phyloP scores from a whole-genome alignment of 2,329 filamentous ascomycete genomes.

The Parasarocladium wereldwijsianum region DNA sequence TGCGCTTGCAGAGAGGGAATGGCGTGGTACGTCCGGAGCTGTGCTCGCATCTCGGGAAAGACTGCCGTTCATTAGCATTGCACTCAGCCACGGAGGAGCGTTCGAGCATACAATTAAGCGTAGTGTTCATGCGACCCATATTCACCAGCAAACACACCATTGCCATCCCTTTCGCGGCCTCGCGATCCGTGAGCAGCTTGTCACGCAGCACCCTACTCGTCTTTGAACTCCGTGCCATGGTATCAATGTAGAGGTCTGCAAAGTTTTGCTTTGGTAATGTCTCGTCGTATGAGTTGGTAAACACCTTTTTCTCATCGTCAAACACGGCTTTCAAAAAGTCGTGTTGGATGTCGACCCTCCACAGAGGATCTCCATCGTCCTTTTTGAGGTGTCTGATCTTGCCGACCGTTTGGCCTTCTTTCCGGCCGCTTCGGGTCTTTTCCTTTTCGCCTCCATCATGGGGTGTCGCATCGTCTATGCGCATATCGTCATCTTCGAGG shows the following conservation, averaged over 20 bases:
- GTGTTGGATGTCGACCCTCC: slow-evolving; percentile 78
- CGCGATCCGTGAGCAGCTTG: slow-evolving; percentile 82
- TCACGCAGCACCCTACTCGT: slow-evolving; percentile 97
- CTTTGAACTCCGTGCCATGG: slow-evolving; percentile 97
- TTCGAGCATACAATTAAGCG: slow-evolving; percentile 66
- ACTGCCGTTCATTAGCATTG: slow-evolving; percentile 35
- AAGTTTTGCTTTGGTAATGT: slow-evolving; percentile 56
- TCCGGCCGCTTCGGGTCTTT: slow-evolving; percentile 16
- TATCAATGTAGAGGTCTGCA: slow-evolving; percentile 93
- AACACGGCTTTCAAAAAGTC: slow-evolving; percentile 74
- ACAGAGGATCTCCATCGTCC: slow-evolving; percentile 74
- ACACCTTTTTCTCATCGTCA: slow-evolving; percentile 58
- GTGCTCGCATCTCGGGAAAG: slow-evolving; percentile 97
- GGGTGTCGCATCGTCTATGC: slow-evolving; percentile 26
- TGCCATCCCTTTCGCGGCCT: slow-evolving; percentile 92
- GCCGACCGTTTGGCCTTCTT: slow-evolving; percentile 28
- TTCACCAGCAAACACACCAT: slow-evolving; percentile 98
- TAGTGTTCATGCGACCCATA: slow-evolving; percentile 97
- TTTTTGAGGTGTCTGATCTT: slow-evolving; percentile 82
- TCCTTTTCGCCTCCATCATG: slow-evolving; percentile 21
- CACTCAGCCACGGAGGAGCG: slow-evolving; percentile 1
- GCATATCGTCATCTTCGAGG: slow-evolving; percentile 30
- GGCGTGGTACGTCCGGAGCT: slow-evolving; percentile 92
- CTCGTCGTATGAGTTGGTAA: slow-evolving; percentile 79
- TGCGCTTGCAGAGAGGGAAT: slow-evolving; percentile 92